Evolutionary conservation across 176 grass and related monocot genomes (phyloP).

Genomic region (Carex myosuroides): DNA sequence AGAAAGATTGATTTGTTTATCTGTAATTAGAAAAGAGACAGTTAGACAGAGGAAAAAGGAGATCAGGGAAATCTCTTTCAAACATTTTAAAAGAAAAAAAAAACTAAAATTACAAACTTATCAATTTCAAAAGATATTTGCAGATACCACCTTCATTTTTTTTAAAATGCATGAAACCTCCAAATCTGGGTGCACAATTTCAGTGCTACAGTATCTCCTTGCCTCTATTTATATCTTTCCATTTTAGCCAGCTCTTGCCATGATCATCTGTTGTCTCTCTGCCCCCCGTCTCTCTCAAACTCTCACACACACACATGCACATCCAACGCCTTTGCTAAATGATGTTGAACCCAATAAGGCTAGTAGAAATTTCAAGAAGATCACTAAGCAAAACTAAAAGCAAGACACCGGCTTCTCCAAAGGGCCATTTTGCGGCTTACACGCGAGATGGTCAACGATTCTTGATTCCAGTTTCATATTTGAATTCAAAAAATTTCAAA

Average conservation of each 20-base stretch:
- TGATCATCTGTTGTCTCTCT: not conserved
- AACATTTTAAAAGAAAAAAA: not conserved
- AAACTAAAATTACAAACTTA: not conserved
- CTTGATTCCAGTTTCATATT: constrained; percentile 55
- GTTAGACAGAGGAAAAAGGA: not conserved
- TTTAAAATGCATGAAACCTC: not conserved
- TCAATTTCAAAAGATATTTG: not conserved
- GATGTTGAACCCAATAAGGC: constrained; percentile 38
- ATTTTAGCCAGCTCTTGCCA: not conserved
- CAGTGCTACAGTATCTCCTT: not conserved
- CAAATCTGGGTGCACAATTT: not conserved
- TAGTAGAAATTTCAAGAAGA: constrained; percentile 52
- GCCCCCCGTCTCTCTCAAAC: not conserved
- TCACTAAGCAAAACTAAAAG: constrained; percentile 14
- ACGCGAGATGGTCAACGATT: constrained; percentile 44
- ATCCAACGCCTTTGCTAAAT: constrained; percentile 2
- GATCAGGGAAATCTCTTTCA: not conserved
- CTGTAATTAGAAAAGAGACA: not conserved
- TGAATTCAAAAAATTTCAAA: constrained; percentile 45
- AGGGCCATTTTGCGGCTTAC: constrained; percentile 64
- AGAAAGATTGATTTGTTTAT: not conserved
- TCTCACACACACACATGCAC: not conserved
- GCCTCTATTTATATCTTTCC: constrained; percentile 16
- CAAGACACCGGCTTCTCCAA: constrained; percentile 32
- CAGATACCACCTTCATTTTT: not conserved